Conservation (phyloP, 1,284 basidiomycete species). For the Tranzscheliella williamsii region DNA sequence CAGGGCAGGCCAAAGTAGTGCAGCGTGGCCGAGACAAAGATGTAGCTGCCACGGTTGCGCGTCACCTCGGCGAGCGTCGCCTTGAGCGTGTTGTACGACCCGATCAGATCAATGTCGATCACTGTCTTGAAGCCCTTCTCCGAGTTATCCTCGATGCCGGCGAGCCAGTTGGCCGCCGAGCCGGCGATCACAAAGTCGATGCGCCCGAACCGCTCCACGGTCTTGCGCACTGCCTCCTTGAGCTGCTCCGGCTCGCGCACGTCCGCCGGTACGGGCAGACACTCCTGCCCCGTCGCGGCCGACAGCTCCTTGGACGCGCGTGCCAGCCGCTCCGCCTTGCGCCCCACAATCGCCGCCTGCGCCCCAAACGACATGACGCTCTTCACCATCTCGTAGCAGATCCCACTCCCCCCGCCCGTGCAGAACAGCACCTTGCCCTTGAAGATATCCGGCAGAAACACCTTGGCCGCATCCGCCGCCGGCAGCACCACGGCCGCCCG, state of each 20-base stretch:
- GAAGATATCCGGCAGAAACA: slow-evolving; percentile 80
- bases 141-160: slow-evolving; percentile 54
- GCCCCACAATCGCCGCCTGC: slow-evolving; percentile 77
- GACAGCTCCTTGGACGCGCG: slow-evolving; percentile 75
- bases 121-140: slow-evolving; percentile 76
- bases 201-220: slow-evolving; percentile 76
- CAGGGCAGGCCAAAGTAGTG: slow-evolving; percentile 87
- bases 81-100: slow-evolving; percentile 85
- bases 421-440: slow-evolving; percentile 91
- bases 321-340: slow-evolving; percentile 80
- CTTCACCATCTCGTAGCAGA: slow-evolving; percentile 81
- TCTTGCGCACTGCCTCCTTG: slow-evolving; percentile 73
- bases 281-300: slow-evolving; percentile 70
- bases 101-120: slow-evolving; percentile 88
- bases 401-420: slow-evolving; percentile 71
- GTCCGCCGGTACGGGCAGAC: slow-evolving; percentile 78
- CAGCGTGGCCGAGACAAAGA: slow-evolving; percentile 87
- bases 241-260: slow-evolving; percentile 78
- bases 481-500: slow-evolving; percentile 17
- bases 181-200: slow-evolving; percentile 96
- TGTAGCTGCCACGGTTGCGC: slow-evolving; percentile 71
- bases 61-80: slow-evolving; percentile 52
- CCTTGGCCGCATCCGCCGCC: slow-evolving; percentile 24
- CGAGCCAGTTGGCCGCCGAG: slow-evolving; percentile 63
- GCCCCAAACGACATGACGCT: slow-evolving; percentile 79